phyloP scores from a whole-genome alignment of 371 early-diverging fungal species.

The Vairimorpha necatrix region DNA sequence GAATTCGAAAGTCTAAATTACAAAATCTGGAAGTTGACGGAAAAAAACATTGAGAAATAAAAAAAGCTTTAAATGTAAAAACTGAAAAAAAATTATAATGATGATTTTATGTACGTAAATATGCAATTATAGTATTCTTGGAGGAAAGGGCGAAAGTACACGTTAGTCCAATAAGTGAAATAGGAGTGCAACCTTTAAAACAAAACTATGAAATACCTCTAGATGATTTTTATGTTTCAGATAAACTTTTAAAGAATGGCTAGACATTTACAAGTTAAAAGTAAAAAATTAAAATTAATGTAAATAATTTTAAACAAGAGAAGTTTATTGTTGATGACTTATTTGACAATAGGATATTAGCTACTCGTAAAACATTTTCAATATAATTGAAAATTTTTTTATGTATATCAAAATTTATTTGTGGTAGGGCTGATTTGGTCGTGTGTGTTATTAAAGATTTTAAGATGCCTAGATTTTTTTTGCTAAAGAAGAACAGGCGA shows the following conservation, averaged over 20 bases:
- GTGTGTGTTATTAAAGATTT: conserved; percentile 87
- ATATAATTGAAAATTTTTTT: conserved; percentile 73
- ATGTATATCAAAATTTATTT: conserved; percentile 74
- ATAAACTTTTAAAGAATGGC: conserved; percentile 68
- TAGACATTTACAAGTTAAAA: conserved; percentile 71
- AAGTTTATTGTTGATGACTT: neutral
- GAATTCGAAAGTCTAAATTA: conserved; percentile 85
- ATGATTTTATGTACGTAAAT: conserved; percentile 66
- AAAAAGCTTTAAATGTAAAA: conserved; percentile 66
- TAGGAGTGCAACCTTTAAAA: conserved; percentile 78
- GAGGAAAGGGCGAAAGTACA: conserved; percentile 79
- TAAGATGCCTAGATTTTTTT: conserved; percentile 77
- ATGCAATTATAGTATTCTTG: conserved; percentile 75
- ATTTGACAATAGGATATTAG: conserved; percentile 62
- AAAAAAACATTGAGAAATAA: conserved; percentile 74
- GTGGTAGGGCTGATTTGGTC: conserved; percentile 97
- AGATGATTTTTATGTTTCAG: conserved; percentile 70
- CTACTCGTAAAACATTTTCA: conserved; percentile 66
- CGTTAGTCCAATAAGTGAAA: conserved; percentile 76
- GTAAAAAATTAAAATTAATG: conserved; percentile 64
- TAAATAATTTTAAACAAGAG: neutral
- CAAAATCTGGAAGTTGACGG: conserved; percentile 73
- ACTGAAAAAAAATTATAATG: conserved; percentile 66
- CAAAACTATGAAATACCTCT: conserved; percentile 69
- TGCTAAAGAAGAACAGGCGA: conserved; percentile 71